phyloP scores from a whole-genome alignment of 257 asterid species.

The Thymus quinquecostatus region DNA sequence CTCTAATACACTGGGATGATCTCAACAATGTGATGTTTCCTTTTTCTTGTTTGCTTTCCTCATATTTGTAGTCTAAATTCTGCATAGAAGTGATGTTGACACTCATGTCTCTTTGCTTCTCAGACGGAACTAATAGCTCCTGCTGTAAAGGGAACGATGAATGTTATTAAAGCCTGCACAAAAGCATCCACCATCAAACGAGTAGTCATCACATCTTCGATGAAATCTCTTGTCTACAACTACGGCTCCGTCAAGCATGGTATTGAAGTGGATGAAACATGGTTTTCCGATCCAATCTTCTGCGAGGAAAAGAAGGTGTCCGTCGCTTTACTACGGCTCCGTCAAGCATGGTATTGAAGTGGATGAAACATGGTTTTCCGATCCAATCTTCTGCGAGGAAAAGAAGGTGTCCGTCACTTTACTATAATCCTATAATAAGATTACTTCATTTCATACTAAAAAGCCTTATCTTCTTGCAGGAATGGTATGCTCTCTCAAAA shows the following conservation, averaged over 20 bases:
- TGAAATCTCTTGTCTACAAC: background rate
- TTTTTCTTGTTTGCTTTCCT: too few relatives aligned
- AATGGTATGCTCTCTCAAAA: conserved; percentile 56
- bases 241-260: conserved; percentile 33
- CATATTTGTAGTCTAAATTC: too few relatives aligned
- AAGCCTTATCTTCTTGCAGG: conserved; percentile 23
- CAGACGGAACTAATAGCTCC: conserved; percentile 75
- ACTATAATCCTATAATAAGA: too few relatives aligned
- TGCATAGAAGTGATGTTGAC: too few relatives aligned
- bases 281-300: conserved; percentile 57
- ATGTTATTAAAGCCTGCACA: conserved; percentile 67
- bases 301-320: conserved; percentile 60
- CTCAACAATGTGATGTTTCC: too few relatives aligned
- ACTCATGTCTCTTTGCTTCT: background rate
- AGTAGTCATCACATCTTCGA: conserved; percentile 41
- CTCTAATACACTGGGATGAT: background rate
- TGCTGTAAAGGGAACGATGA: conserved; percentile 74
- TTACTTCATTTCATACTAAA: too few relatives aligned
- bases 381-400: conserved; percentile 52
- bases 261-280: conserved; percentile 57
- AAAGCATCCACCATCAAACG: conserved; percentile 55
- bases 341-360: conserved; percentile 36
- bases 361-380: conserved; percentile 75
- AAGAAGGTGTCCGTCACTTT: conserved; percentile 40
- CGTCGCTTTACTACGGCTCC: conserved; percentile 11